These are phyloP conservation scores for Chrysanthemum makinoi DNA, from an alignment of 129 eudicot genomes.

Conservation along the genomic window DNA sequence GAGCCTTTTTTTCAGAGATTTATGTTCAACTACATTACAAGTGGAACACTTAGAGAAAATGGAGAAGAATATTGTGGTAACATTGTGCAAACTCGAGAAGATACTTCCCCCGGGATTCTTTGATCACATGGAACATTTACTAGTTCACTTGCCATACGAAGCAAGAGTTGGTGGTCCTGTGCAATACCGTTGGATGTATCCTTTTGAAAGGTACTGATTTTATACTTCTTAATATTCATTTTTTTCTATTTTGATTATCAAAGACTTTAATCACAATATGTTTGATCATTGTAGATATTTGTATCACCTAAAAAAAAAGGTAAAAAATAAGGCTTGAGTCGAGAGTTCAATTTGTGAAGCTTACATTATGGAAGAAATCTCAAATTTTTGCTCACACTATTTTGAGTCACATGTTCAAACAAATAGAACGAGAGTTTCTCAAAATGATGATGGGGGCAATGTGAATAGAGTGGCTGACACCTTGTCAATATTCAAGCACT, in stretches of 20 bases:
- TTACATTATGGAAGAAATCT: conserved; percentile 8
- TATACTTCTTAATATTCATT: no score
- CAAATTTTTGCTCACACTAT: conserved; percentile 12
- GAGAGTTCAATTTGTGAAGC: conserved; percentile 15
- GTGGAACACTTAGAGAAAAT: not conserved
- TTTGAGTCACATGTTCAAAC: conserved; percentile 11
- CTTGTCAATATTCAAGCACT: conserved; percentile 2
- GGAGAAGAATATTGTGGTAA: conserved; percentile 5
- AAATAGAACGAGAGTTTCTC: not conserved
- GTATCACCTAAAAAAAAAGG: conserved; percentile 9
- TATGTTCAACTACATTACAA: not conserved
- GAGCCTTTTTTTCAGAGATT: not conserved
- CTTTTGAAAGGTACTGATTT: no score
- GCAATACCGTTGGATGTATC: conserved; percentile 23
- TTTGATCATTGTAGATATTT: no score
- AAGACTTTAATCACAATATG: no score
- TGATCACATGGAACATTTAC: conserved; percentile 24
- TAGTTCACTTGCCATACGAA: conserved; percentile 18
- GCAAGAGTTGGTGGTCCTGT: conserved; percentile 20
- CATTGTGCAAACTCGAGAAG: conserved; percentile 15
- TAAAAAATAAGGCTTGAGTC: conserved; percentile 8
- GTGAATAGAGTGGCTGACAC: not conserved
- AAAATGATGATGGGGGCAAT: conserved; percentile 1
- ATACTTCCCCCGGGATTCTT: conserved; percentile 20
- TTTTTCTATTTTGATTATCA: no score